Percentiles rank a stretch among this genome's conserved stretches.
Evolutionary conservation across 139 green algal genomes (phyloP).

Genomic region (Marvania coccoides): DNA sequence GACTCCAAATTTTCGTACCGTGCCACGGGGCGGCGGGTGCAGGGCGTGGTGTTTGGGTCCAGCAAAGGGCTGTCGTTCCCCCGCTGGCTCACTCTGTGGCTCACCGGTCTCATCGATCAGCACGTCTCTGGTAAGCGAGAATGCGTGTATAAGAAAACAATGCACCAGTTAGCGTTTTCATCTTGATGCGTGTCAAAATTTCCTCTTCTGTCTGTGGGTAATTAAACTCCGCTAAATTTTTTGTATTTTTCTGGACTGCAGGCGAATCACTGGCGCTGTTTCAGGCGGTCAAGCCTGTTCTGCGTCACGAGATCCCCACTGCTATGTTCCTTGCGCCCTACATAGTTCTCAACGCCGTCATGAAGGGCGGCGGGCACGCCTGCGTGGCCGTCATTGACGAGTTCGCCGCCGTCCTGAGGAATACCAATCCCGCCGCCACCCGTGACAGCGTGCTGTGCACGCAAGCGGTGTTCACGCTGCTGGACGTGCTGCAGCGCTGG

Average conservation of each 20-base stretch:
- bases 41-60: constrained; percentile 12
- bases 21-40: not conserved
- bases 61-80: constrained; percentile 36
- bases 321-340: constrained; percentile 81
- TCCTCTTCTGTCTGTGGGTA: not conserved
- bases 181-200: not conserved
- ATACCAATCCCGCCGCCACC: constrained; percentile 1
- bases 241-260: not conserved
- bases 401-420: constrained; percentile 47
- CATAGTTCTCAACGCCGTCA: constrained; percentile 55
- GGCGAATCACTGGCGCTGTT: constrained; percentile 37
- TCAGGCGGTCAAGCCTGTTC: constrained; percentile 45
- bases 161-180: not conserved
- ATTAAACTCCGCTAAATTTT: not conserved
- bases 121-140: constrained; percentile 9
- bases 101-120: constrained; percentile 44
- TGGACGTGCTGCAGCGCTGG: constrained; percentile 77
- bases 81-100: constrained; percentile 71
- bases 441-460: constrained; percentile 46
- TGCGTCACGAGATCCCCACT: constrained; percentile 66
- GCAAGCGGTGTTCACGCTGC: constrained; percentile 75
- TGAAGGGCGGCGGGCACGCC: constrained; percentile 20
- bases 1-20: constrained; percentile 31
- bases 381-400: constrained; percentile 15
- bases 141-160: not conserved